Percentiles rank a stretch among this genome's conserved stretches.
Conservation (phyloP, 108 stramenopile species). For the Stephanodiscus triporus region DNA sequence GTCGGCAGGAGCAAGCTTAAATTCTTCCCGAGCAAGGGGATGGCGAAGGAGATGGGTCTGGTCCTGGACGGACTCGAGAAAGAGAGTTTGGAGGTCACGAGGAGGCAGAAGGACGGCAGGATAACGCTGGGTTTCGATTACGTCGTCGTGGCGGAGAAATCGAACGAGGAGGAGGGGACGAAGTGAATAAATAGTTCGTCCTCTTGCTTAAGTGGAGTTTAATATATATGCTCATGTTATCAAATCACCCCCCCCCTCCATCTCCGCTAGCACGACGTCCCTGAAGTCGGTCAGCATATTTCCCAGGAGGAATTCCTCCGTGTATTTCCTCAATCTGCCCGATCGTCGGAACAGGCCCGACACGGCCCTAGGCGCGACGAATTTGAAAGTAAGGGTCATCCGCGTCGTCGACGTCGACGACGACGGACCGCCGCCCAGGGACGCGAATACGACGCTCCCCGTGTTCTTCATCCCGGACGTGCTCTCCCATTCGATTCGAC, state of each 20-base stretch:
- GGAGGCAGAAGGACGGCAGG: constrained; percentile 40
- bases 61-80: constrained; percentile 70
- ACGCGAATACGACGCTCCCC: constrained; percentile 58
- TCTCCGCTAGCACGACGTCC: constrained; percentile 56
- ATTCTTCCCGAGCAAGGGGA: constrained; percentile 62
- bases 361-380: constrained; percentile 64
- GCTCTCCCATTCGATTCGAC: constrained; percentile 73
- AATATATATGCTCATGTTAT: not conserved
- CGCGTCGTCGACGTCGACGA: constrained; percentile 31
- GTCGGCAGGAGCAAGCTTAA: constrained; percentile 87
- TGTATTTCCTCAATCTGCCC: constrained; percentile 50
- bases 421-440: not conserved
- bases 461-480: constrained; percentile 72
- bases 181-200: not conserved
- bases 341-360: constrained; percentile 60
- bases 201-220: not conserved
- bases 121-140: constrained; percentile 93
- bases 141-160: constrained; percentile 83
- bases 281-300: constrained; percentile 69
- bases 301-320: constrained; percentile 65
- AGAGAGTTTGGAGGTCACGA: constrained; percentile 62
- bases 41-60: constrained; percentile 67
- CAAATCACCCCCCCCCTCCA: not conserved
- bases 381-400: constrained; percentile 68
- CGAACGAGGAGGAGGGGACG: not conserved